phyloP scores from a whole-genome alignment of 2,329 filamentous ascomycete genomes.

The Neofusicoccum laricinum region DNA sequence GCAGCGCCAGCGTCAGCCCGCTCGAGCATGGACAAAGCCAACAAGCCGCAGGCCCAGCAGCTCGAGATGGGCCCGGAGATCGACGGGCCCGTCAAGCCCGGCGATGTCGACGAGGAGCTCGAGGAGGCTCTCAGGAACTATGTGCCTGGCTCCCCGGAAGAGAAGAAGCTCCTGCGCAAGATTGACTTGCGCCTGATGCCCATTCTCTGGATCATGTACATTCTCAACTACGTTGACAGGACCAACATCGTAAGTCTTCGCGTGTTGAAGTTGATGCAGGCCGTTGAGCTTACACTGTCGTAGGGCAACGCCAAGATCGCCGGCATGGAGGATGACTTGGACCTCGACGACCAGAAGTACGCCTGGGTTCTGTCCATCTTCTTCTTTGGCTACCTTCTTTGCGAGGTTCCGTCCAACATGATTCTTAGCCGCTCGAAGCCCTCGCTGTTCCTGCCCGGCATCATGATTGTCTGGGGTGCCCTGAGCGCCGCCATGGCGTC shows the following conservation, averaged over 20 bases:
- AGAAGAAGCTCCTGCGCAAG: slow-evolving; percentile 64
- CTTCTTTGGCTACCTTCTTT: slow-evolving; percentile 53
- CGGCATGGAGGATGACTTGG: slow-evolving; percentile 42
- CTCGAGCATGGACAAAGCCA: slow-evolving; percentile 3
- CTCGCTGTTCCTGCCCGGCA: slow-evolving; percentile 35
- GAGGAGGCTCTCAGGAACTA: slow-evolving; percentile 16
- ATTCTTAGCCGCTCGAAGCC: slow-evolving; percentile 59
- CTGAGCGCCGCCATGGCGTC: slow-evolving; percentile 52
- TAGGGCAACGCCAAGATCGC: slow-evolving; percentile 38
- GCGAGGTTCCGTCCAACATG: slow-evolving; percentile 58
- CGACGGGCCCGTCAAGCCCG: background rate
- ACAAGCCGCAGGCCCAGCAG: slow-evolving; percentile 4
- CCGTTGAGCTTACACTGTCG: background rate
- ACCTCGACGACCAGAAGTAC: slow-evolving; percentile 35
- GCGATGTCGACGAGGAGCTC: slow-evolving; percentile 6
- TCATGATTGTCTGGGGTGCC: slow-evolving; percentile 52
- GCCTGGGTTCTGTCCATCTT: slow-evolving; percentile 55
- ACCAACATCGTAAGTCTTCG: slow-evolving; percentile 57
- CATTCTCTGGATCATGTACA: slow-evolving; percentile 71
- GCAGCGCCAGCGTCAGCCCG: background rate
- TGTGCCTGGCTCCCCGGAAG: slow-evolving; percentile 27
- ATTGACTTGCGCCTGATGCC: slow-evolving; percentile 67
- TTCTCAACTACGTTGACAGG: slow-evolving; percentile 69
- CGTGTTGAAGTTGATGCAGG: background rate
- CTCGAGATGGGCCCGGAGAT: slow-evolving; percentile 6